These are phyloP conservation scores for Coprinellus micaceus DNA, from an alignment of 768 basidiomycete species.

Conservation along the genomic window DNA sequence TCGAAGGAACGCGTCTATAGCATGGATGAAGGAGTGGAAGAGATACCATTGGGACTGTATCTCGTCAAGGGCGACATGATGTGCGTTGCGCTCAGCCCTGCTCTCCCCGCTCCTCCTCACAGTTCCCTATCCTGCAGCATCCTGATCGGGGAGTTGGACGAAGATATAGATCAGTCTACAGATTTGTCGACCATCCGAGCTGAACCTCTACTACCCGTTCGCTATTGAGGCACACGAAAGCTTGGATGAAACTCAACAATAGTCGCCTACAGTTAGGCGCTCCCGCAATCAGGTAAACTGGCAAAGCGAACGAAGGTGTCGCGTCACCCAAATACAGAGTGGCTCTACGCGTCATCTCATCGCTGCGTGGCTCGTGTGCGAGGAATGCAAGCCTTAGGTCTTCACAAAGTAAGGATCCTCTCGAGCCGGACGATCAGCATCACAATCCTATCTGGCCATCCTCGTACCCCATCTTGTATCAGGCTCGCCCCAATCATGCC, in stretches of 20 bases:
- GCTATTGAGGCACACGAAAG: slow-evolving; percentile 45
- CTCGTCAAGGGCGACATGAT: slow-evolving; percentile 98
- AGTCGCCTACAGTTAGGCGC: background rate
- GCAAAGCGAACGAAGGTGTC: background rate
- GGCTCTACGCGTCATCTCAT: no score
- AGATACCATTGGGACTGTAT: slow-evolving; percentile 91
- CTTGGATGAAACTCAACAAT: background rate
- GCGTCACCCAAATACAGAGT: background rate
- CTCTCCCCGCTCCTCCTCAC: background rate
- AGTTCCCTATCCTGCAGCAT: slow-evolving; percentile 39
- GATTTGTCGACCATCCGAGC: slow-evolving; percentile 80
- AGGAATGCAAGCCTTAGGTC: no score
- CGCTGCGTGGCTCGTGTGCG: no score
- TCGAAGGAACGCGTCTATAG: slow-evolving; percentile 92
- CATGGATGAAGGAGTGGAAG: slow-evolving; percentile 88
- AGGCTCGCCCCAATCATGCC: no score
- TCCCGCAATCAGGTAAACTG: background rate
- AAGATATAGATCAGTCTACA: slow-evolving; percentile 68
- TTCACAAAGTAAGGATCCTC: no score
- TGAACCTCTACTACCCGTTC: slow-evolving; percentile 81
- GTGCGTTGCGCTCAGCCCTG: slow-evolving; percentile 46
- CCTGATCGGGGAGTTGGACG: slow-evolving; percentile 84
- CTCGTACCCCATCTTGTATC: no score
- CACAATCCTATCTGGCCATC: no score
- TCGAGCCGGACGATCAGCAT: no score